Conservation (phyloP, 225 moss, liverwort and hornwort species). For the Asterella californica region DNA sequence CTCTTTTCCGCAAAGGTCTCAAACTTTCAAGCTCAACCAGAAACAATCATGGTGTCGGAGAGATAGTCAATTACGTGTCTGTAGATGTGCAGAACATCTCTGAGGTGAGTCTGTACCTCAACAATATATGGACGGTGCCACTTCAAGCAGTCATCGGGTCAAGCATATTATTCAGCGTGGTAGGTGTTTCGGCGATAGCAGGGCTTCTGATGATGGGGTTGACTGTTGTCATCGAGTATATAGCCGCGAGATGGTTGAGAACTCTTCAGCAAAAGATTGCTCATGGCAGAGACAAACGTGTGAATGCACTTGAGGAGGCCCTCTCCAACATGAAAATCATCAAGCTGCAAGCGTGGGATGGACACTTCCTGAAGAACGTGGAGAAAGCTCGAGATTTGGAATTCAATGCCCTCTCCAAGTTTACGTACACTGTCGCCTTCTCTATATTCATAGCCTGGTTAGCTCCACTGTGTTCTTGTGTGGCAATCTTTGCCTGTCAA, state of each 20-base stretch:
- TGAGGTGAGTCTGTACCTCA: constrained; percentile 52
- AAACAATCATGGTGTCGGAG: constrained; percentile 71
- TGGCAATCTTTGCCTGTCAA: constrained; percentile 56
- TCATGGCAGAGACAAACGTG: constrained; percentile 55
- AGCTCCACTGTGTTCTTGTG: constrained; percentile 48
- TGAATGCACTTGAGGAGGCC: constrained; percentile 61
- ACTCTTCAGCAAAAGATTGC: constrained; percentile 47
- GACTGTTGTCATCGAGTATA: constrained; percentile 18
- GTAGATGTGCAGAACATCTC: constrained; percentile 74
- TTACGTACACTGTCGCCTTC: constrained; percentile 46
- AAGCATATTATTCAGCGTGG: constrained; percentile 36
- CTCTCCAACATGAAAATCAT: constrained; percentile 85
- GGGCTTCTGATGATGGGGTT: constrained; percentile 51
- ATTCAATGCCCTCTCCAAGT: constrained; percentile 41
- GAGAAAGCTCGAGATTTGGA: constrained; percentile 52
- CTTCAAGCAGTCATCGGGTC: constrained; percentile 47
- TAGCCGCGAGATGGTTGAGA: constrained; percentile 31
- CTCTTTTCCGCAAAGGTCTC: constrained; percentile 71
- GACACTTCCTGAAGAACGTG: constrained; percentile 55
- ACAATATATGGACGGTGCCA: constrained; percentile 68
- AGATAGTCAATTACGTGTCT: constrained; percentile 82
- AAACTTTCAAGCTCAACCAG: constrained; percentile 66
- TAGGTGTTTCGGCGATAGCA: constrained; percentile 49
- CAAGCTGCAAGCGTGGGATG: constrained; percentile 89
- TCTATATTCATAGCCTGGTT: constrained; percentile 55